A percentile compares a stretch with the other conserved stretches of the same genome.
These are phyloP conservation scores for Choanephora cucurbitarum DNA, from an alignment of 371 early-diverging fungal species.

Conservation along the genomic window DNA sequence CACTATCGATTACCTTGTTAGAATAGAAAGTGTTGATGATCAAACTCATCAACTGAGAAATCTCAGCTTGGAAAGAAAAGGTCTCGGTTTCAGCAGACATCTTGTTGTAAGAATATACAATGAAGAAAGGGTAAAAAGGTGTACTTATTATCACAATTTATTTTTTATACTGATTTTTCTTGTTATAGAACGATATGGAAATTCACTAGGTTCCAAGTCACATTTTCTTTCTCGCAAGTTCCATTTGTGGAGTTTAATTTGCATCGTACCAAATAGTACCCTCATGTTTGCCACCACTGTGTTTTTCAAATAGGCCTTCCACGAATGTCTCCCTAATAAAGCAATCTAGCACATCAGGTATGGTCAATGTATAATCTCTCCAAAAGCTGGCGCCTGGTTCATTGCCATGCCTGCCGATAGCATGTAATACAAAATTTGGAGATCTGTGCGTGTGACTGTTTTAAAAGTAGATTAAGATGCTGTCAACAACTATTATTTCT, in stretches of 20 bases:
- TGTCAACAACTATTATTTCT: background rate
- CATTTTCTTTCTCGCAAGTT: constrained; percentile 32
- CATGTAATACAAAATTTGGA: constrained; percentile 44
- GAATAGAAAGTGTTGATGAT: constrained; percentile 68
- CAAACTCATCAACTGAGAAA: constrained; percentile 92
- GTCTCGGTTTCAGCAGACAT: constrained; percentile 61
- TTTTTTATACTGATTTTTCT: constrained; percentile 1
- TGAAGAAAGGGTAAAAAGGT: constrained; percentile 23
- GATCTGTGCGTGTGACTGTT: constrained; percentile 36
- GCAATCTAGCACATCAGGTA: constrained; percentile 41
- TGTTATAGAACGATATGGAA: constrained; percentile 15
- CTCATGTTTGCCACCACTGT: constrained; percentile 10
- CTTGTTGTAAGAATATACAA: constrained; percentile 14
- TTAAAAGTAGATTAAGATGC: background rate
- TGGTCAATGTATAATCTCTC: constrained; percentile 44
- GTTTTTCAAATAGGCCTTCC: constrained; percentile 38
- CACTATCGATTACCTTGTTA: constrained; percentile 41
- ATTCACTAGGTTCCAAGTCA: constrained; percentile 17
- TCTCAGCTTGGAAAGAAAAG: constrained; percentile 92
- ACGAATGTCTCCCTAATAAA: constrained; percentile 50
- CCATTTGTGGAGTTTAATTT: constrained; percentile 6
- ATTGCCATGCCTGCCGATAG: constrained; percentile 45
- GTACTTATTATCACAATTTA: constrained; percentile 1
- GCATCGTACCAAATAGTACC: constrained; percentile 23
- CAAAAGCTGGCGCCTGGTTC: constrained; percentile 45